Percentiles rank a stretch among this genome's conserved stretches.
Evolutionary conservation across 2,329 filamentous ascomycete genomes (phyloP).

Genomic region (Graphilbum sp.): DNA sequence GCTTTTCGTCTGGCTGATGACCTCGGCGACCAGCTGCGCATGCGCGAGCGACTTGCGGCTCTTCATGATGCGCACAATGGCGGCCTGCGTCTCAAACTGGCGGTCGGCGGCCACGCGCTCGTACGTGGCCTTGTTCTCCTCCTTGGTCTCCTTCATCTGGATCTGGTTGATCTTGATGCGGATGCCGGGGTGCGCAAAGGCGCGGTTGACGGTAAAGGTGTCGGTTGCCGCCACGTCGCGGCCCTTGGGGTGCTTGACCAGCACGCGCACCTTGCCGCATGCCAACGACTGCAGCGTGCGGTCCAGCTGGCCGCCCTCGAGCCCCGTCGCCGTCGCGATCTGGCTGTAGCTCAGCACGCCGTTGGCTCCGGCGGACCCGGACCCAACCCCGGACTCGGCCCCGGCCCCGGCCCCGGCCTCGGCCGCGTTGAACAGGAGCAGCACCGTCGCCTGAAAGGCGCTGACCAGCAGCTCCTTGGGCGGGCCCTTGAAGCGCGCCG

Average conservation of each 20-base stretch:
- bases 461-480: constrained; percentile 81
- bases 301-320: constrained; percentile 63
- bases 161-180: constrained; percentile 98
- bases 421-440: constrained; percentile 52
- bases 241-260: constrained; percentile 72
- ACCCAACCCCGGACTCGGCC: neutral
- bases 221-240: constrained; percentile 65
- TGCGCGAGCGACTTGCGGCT: constrained; percentile 75
- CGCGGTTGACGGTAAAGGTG: constrained; percentile 66
- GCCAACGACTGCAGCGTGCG: constrained; percentile 91
- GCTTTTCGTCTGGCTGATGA: constrained; percentile 77
- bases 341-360: constrained; percentile 58
- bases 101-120: constrained; percentile 77
- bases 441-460: constrained; percentile 79
- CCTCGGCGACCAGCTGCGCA: constrained; percentile 74
- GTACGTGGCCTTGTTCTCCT: constrained; percentile 89
- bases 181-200: constrained; percentile 67
- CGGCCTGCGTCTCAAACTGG: constrained; percentile 92
- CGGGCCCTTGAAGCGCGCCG: constrained; percentile 63
- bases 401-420: neutral
- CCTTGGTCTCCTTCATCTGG: constrained; percentile 86
- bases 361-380: constrained; percentile 15
- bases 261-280: constrained; percentile 72
- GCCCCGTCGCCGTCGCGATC: constrained; percentile 56
- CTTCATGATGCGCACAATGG: constrained; percentile 96